Percentiles rank a stretch among this genome's conserved stretches.
These are phyloP conservation scores for Inga laurina DNA, from an alignment of 306 rosid species.

Conservation along the genomic window DNA sequence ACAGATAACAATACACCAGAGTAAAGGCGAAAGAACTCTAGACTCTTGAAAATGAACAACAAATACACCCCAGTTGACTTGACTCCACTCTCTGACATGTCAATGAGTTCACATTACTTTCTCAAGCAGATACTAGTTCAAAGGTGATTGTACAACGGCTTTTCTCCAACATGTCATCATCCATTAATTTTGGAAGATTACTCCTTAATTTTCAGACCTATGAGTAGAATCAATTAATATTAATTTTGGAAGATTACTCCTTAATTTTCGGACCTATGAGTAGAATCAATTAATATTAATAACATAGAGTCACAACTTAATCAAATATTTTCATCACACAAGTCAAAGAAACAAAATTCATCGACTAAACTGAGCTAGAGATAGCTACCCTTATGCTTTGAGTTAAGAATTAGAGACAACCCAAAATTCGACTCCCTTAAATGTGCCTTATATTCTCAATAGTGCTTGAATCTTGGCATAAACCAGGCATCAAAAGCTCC, in stretches of 20 bases:
- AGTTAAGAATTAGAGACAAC: neutral
- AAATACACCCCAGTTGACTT: constrained; percentile 5
- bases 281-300: constrained; percentile 10
- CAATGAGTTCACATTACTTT: neutral
- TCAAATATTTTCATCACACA: constrained; percentile 10
- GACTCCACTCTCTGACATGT: neutral
- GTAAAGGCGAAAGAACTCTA: neutral
- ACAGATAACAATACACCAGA: neutral
- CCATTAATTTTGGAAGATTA: constrained; percentile 1
- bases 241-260: constrained; percentile 8
- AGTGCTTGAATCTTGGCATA: neutral
- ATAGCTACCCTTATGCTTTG: constrained; percentile 5
- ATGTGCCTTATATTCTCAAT: neutral
- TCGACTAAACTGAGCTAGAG: constrained; percentile 12
- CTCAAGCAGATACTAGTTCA: neutral
- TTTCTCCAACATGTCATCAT: no score
- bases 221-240: neutral
- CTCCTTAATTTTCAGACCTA: neutral
- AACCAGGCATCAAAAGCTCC: neutral
- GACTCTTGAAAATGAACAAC: constrained; percentile 10
- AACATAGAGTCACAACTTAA: neutral
- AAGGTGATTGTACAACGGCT: neutral
- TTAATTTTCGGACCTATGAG: neutral
- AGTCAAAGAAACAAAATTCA: neutral
- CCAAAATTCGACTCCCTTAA: neutral